Base-by-base conservation (phyloP, 2,329 filamentous ascomycete genomes). In the Zymoseptoria pseudotritici region DNA sequence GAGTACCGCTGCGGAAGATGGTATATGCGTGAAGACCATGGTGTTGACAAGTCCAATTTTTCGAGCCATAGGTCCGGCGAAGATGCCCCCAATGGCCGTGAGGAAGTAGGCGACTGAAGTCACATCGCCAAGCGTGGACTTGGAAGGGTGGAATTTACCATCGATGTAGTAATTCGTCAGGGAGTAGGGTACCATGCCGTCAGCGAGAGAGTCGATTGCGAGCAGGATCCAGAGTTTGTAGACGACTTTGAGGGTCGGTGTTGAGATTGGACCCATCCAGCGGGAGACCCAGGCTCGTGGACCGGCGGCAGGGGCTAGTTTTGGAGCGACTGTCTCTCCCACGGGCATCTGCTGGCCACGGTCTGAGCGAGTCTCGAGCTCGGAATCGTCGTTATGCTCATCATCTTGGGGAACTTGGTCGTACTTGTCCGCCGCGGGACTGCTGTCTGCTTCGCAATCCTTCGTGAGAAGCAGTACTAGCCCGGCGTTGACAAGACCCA, bases 181-280 rank as follows among this genome's bases (percentile, higher is more conserved):
- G 9, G 74, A 73, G 66, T 73, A 75, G 17, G 73, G 83, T 3
- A 85, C 86, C 70, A 92, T 80, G 1, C 89, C 88, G 20, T 72
- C 71, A 1, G 86, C 87, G 59, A 91, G 82, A 0, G 85, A 82
- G 70, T 91, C 88, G 5, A 91, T 68, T 1, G 81, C 81, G 66
- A 91, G 87, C 1, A 93, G 76, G 7, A 87, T 73, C 68, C 85
- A 88, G 0, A 93, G 77, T 55, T 84, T 83, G 56, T 82, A 71
- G 5, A 89, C 76, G 29, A 86, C 78, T 0, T 75, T 67, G 6
- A 80, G 74, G 42, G 80, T 85, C n/a, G 82, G 76, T 2, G 72
- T 73, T 4, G 83, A 84, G 20, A 91, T 83, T 2, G 80, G 75
- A 0, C 84, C 80, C n/a, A 84, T 70, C 58, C 63, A 66, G n/a